Conservation (phyloP, 1,284 basidiomycete species). For the Meripilus lineatus region DNA sequence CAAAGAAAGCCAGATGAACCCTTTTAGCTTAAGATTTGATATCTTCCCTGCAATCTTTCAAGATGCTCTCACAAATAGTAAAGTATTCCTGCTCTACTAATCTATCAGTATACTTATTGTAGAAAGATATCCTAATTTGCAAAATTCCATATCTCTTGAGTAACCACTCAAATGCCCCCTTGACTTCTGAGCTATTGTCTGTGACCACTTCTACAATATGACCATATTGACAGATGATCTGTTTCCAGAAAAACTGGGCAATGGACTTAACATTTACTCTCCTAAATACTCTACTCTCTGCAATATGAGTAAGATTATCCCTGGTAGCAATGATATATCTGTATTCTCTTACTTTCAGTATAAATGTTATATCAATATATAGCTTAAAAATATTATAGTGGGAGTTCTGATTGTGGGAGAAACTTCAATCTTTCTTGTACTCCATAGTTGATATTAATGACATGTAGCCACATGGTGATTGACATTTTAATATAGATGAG, state of each 20-base stretch:
- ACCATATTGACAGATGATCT: conserved; percentile 19
- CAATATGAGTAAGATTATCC: conserved; percentile 15
- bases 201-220: conserved; percentile 21
- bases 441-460: conserved; percentile 30
- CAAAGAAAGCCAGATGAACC: conserved; percentile 8
- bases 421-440: conserved; percentile 21
- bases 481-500: conserved; percentile 13
- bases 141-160: conserved; percentile 25
- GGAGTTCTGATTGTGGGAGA: conserved; percentile 28
- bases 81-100: conserved; percentile 12
- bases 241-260: conserved; percentile 22
- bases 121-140: conserved; percentile 12
- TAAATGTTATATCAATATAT: conserved; percentile 28
- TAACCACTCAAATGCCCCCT: conserved; percentile 28
- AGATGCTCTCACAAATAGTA: not conserved
- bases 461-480: conserved; percentile 26
- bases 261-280: conserved; percentile 8
- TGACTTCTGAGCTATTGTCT: conserved; percentile 24
- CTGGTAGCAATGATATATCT: conserved; percentile 19
- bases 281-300: conserved; percentile 17
- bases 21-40: conserved; percentile 1
- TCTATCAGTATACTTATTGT: conserved; percentile 16
- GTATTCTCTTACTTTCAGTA: conserved; percentile 14
- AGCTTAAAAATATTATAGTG: conserved; percentile 29
- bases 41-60: conserved; percentile 6